phyloP scores from a whole-genome alignment of 257 asterid genomes.

The Avicennia marina region DNA sequence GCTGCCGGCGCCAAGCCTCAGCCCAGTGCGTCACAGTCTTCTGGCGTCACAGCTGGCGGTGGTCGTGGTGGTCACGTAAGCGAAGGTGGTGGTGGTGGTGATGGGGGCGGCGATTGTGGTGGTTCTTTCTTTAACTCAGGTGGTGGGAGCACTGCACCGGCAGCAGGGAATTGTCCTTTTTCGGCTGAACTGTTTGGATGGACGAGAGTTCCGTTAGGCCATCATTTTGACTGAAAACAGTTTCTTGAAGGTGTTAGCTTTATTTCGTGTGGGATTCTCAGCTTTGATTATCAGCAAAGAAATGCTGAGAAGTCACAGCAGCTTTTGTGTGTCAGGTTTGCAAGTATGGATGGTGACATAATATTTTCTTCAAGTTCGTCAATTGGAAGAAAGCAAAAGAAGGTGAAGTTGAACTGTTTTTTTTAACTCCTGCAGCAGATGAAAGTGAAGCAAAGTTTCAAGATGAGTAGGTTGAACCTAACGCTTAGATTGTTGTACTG shows the following conservation, averaged over 20 bases:
- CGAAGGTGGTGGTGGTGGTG: constrained; percentile 28
- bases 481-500: too few species aligned
- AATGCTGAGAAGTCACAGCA: not conserved
- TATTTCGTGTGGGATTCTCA: constrained; percentile 14
- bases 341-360: not conserved
- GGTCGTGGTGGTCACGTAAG: constrained; percentile 36
- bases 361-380: too few species aligned
- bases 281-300: constrained; percentile 2
- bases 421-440: too few species aligned
- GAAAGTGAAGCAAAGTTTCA: too few species aligned
- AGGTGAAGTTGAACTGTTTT: not conserved
- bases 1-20: constrained; percentile 28
- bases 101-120: constrained; percentile 22
- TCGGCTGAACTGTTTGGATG: constrained; percentile 56
- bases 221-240: constrained; percentile 19
- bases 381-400: too few species aligned
- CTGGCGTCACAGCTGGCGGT: constrained; percentile 58
- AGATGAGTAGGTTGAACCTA: too few species aligned
- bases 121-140: constrained; percentile 27
- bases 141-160: constrained; percentile 15
- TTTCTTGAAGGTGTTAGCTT: constrained; percentile 9
- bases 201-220: constrained; percentile 36
- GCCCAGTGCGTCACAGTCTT: constrained; percentile 58
- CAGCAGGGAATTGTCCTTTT: constrained; percentile 34
- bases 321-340: not conserved